Evolutionary conservation across 2,329 filamentous ascomycete genomes (phyloP), one percentile per base, ranked within the genome.

Genomic region (Colletotrichum orchidophilum): DNA sequence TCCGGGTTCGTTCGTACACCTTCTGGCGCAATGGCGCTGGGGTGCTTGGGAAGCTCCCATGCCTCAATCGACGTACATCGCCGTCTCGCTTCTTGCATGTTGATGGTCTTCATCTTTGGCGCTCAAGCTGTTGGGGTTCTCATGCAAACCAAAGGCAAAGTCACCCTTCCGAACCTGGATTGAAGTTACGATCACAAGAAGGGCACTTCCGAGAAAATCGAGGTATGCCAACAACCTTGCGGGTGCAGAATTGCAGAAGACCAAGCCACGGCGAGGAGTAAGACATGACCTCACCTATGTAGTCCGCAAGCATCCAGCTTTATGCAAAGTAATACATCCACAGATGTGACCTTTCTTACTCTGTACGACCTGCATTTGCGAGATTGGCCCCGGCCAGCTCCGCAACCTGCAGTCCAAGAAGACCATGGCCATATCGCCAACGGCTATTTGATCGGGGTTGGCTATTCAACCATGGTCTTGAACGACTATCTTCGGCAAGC

Each of bases 21-120:
- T 15, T 81, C 78, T 1, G 84, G 84, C 15, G 85, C 85, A 42
- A 87, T 78, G 9, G 84, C 81, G 8, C 83, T 83, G 5, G 82
- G 80, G 75, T 85, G 83, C 77, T 86, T 86, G 8, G 83, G 84
- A 35, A 87, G 77, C 71, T 85, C 78, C 85, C 85, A 87, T 61
- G 83, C 79, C 29, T 78, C 78, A 18, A 83, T 49, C 26, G 81
- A 80, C 5, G 83, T 86, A 62, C 78, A 79, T 72, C 83, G 78
- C 66, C 77, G 78, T 73, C 79, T 83, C 66, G 85, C 62, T 50
- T 77, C 63, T 24, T 74, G 55, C 50, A 65, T 68, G 8, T 73
- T 73, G 21, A 65, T 73, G 53, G 67, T 73, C 69, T 68, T 75
- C 76, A 78, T 78, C 50, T 50, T 73, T 26, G 24, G 9, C 39